Percentiles rank a stretch among this genome's conserved stretches.
phyloP scores from a whole-genome alignment of 495 filamentous ascomycete genomes.

The Bombardia bombarda region DNA sequence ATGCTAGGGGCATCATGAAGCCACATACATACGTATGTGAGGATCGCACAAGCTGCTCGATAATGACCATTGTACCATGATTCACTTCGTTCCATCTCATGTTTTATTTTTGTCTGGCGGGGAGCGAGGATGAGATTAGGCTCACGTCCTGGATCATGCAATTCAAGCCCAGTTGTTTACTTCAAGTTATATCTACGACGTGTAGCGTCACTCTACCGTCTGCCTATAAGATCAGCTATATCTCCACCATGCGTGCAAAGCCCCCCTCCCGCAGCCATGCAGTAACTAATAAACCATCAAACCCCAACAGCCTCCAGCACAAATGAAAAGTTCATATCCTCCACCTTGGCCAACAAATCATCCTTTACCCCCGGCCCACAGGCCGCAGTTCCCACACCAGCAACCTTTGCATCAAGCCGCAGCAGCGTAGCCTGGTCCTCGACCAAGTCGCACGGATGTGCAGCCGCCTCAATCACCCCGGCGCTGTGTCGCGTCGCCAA shows the following conservation, averaged over 20 bases:
- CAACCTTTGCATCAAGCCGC: slow-evolving; percentile 47
- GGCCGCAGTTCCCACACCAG: slow-evolving; percentile 51
- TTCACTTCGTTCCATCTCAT: no score
- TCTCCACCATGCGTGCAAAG: no score
- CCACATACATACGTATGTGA: neutral
- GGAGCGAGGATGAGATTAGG: no score
- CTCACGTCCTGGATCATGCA: no score
- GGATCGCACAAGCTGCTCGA: neutral
- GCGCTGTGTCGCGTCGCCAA: slow-evolving; percentile 41
- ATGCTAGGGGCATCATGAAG: slow-evolving; percentile 49
- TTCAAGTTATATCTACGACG: no score
- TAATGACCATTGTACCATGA: no score
- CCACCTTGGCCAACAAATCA: slow-evolving; percentile 24
- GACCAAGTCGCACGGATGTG: slow-evolving; percentile 51
- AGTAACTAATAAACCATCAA: neutral
- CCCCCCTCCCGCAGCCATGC: no score
- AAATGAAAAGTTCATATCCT: slow-evolving; percentile 21
- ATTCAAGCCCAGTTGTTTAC: no score
- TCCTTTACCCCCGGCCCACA: slow-evolving; percentile 53
- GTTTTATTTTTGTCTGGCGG: no score
- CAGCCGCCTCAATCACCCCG: slow-evolving; percentile 41
- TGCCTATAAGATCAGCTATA: neutral
- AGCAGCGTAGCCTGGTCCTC: slow-evolving; percentile 43
- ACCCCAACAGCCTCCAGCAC: slow-evolving; percentile 6
- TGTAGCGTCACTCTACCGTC: no score